Percentiles rank a stretch among this genome's conserved stretches.
Conservation (phyloP, 306 rosid species). For the Biancaea sappan region DNA sequence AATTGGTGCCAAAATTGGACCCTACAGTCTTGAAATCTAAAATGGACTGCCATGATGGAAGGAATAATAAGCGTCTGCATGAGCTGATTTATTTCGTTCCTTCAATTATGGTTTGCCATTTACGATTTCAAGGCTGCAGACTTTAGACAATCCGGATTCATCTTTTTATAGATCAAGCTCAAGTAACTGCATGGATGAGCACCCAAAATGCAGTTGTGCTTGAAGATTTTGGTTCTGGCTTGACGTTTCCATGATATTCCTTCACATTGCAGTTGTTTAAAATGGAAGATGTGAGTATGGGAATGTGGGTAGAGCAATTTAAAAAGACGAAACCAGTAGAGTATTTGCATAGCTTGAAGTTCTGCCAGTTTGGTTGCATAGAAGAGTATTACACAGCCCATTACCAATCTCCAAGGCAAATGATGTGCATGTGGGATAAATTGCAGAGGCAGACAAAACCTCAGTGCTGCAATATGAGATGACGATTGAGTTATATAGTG, state of each 20-base stretch:
- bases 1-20: too few species aligned
- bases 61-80: too few species aligned
- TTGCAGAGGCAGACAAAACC: slow-evolving; percentile 53
- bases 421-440: slow-evolving; percentile 82
- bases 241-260: neutral
- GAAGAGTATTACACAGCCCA: slow-evolving; percentile 81
- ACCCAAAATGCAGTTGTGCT: neutral
- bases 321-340: slow-evolving; percentile 63
- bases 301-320: slow-evolving; percentile 89
- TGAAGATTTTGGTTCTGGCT: slow-evolving; percentile 2
- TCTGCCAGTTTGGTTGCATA: slow-evolving; percentile 88
- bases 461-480: slow-evolving; percentile 89
- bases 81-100: too few species aligned
- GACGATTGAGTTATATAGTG: slow-evolving; percentile 19
- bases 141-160: too few species aligned
- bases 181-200: neutral
- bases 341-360: slow-evolving; percentile 68
- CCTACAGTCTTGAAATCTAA: too few species aligned
- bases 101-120: too few species aligned
- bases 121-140: too few species aligned
- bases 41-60: too few species aligned
- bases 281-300: slow-evolving; percentile 98
- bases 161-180: neutral
- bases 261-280: slow-evolving; percentile 69
- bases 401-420: slow-evolving; percentile 93